Conservation (phyloP, 78 protist species). For the Neovahlkampfia damariscottae region DNA sequence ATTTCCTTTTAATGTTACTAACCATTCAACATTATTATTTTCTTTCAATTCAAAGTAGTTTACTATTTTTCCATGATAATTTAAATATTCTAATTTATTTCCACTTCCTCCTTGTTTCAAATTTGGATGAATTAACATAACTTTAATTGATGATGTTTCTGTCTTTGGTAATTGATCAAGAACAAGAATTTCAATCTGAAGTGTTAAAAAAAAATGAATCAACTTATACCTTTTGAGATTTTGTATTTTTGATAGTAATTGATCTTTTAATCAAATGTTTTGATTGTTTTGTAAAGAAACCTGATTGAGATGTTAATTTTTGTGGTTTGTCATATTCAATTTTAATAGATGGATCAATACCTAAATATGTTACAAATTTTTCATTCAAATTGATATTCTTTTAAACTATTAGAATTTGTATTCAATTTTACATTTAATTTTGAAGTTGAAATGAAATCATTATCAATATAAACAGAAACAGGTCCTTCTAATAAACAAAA, state of each 20-base stretch:
- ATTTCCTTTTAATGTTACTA: no score
- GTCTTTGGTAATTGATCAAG: neutral
- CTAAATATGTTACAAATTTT: neutral
- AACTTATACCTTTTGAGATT: no score
- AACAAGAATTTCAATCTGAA: neutral
- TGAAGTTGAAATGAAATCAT: neutral
- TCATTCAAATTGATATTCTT: no score
- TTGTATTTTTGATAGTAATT: neutral
- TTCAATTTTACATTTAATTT: neutral
- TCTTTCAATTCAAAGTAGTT: no score
- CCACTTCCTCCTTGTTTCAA: no score
- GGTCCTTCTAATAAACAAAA: neutral
- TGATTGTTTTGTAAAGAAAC: neutral
- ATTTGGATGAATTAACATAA: neutral
- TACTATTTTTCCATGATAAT: no score
- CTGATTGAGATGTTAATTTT: neutral
- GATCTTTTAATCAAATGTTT: neutral
- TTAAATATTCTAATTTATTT: no score
- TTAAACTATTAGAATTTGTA: no score
- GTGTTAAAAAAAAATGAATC: no score
- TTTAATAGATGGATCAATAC: neutral
- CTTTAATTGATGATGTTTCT: neutral
- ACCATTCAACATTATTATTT: no score
- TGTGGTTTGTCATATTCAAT: neutral
- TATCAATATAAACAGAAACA: neutral